Conservation (phyloP, 1,284 basidiomycete species). For the Coniferiporia sulphurascens region DNA sequence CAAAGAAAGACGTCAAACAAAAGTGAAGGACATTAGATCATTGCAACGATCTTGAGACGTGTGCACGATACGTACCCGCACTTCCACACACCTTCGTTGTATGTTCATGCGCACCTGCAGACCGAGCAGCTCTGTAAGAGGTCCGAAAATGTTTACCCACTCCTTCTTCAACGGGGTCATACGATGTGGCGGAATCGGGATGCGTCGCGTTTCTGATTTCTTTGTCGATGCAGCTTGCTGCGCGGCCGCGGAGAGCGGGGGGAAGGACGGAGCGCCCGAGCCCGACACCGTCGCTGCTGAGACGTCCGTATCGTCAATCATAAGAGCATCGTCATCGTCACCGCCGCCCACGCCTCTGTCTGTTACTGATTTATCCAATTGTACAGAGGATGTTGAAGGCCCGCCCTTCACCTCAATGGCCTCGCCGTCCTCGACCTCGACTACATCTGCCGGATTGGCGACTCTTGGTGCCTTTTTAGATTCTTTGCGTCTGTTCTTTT, state of each 20-base stretch:
- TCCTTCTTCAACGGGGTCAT: slow-evolving; percentile 98
- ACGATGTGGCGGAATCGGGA: slow-evolving; percentile 92
- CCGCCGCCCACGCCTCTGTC: slow-evolving; percentile 12
- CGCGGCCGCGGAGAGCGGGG: slow-evolving; percentile 55
- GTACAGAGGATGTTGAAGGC: background rate
- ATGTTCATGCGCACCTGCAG: slow-evolving; percentile 98
- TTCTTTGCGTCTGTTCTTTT: slow-evolving; percentile 16
- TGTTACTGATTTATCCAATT: background rate
- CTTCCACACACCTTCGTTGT: slow-evolving; percentile 83
- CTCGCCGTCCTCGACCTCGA: background rate
- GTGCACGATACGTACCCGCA: slow-evolving; percentile 61
- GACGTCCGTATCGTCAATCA: slow-evolving; percentile 48
- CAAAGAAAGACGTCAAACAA: background rate
- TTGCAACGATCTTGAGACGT: too few species aligned
- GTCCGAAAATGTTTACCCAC: slow-evolving; percentile 96
- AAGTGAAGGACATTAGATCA: slow-evolving; percentile 11
- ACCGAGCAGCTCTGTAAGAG: slow-evolving; percentile 90
- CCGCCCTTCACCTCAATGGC: slow-evolving; percentile 5
- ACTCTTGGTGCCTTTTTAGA: slow-evolving; percentile 7
- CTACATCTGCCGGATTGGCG: background rate
- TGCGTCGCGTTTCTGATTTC: slow-evolving; percentile 77
- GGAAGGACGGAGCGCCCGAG: slow-evolving; percentile 55
- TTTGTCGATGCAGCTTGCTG: slow-evolving; percentile 41
- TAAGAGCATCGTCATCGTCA: slow-evolving; percentile 52
- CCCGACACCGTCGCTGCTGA: slow-evolving; percentile 33